Evolutionary conservation across 75 land plant species (phyloP), one percentile per base, ranked within the genome.

Genomic region (Gnetum montanum): DNA sequence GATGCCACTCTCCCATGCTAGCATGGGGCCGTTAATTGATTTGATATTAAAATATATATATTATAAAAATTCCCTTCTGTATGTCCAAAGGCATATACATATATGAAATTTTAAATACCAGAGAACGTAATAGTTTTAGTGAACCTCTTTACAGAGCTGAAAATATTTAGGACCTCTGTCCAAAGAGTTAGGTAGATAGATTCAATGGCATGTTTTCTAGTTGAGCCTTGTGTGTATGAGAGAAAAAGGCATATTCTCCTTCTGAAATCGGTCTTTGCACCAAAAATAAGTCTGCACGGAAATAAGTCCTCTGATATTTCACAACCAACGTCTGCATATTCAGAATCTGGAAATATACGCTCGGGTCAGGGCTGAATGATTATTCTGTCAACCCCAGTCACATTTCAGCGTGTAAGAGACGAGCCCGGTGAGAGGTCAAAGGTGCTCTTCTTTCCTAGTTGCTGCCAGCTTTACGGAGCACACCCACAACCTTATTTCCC

Each of bases 401-500:
- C 47, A 4, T 59, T 58, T 40, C 37, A 54, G 63, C 36, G 33
- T 71, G 76, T 4, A 95, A 67, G 27, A 95, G 86, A 3, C 79
- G 76, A 43, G 92, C 97, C 61, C 99, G 90, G 31, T 90, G 99
- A 4, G 82, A 60, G 1, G 88, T 68, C 19, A 95, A 40, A 23
- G 99, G 99, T 13, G 78, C 97, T 61, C 99, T 78, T 60, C 99
- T 75, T 59, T 95, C 99, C 99, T 97, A 95, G 36, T 77, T 86
- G 63, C 69, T 84, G 6, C 53, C 51, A 8, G 77, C 57, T 68
- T 95, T 97, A 1, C 75, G 59, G 6, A 84, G 74, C 26, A 95
- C 72, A 10, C 99, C 99, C 34, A 95, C 74, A 44, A 95, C 74
- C 43, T 97, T 86, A 60, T 95, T 95, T 19, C 99, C 99, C 23